A percentile compares a stretch with the other conserved stretches of the same genome.
phyloP scores from a whole-genome alignment of 2,329 filamentous ascomycete species.

The Chrysosphaeria jannelii region DNA sequence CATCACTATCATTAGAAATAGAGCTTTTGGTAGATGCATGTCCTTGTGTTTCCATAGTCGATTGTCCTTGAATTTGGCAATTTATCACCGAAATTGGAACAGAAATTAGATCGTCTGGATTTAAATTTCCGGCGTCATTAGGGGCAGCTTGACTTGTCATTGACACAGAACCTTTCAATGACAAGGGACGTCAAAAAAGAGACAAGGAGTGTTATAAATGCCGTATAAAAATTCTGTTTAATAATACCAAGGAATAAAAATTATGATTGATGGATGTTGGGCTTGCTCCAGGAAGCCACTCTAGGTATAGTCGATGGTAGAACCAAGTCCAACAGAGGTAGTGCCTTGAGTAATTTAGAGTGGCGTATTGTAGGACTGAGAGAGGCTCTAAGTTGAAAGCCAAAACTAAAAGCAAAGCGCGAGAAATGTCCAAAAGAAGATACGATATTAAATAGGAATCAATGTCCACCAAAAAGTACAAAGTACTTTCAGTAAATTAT shows the following conservation, averaged over 20 bases:
- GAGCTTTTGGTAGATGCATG: neutral
- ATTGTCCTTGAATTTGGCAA: neutral
- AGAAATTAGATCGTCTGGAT: neutral
- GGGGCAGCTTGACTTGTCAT: neutral
- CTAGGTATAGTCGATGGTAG: too few relatives aligned
- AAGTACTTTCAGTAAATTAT: too few relatives aligned
- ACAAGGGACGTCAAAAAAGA: neutral
- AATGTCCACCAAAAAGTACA: too few relatives aligned
- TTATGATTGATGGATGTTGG: too few relatives aligned
- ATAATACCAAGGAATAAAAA: neutral
- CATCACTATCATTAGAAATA: neutral
- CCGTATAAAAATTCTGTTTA: neutral
- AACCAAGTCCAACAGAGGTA: too few relatives aligned
- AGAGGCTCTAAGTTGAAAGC: neutral
- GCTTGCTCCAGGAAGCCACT: too few relatives aligned
- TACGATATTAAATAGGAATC: too few relatives aligned
- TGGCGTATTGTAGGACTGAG: neutral
- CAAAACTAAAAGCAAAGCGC: conserved; percentile 1
- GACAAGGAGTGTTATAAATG: neutral
- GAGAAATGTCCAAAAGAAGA: too few relatives aligned
- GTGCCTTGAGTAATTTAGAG: too few relatives aligned
- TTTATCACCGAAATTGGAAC: neutral
- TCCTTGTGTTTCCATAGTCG: neutral
- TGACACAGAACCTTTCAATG: neutral
- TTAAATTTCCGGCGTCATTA: neutral